Evolutionary conservation across 2,329 filamentous ascomycete species (phyloP).

Genomic region (Ceratocystis huliohia): DNA sequence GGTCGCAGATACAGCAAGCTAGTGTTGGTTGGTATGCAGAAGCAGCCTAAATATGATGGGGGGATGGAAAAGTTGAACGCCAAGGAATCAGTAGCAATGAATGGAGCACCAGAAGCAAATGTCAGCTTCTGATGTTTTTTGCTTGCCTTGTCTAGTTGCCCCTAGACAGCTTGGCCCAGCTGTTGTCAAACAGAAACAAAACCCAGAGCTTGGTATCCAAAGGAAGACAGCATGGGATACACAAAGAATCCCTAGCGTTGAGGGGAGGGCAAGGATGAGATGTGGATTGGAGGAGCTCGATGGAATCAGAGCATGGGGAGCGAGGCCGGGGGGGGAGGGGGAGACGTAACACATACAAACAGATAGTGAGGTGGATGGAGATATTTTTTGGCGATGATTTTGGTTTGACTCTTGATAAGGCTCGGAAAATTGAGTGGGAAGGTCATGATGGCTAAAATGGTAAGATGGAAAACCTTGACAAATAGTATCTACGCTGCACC

Average conservation of each 20-base stretch:
- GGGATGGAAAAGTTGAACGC: neutral
- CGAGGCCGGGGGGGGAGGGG: neutral
- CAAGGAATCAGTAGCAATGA: constrained; percentile 6
- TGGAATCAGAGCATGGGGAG: constrained; percentile 6
- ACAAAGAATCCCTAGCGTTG: constrained; percentile 7
- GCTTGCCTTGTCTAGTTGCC: neutral
- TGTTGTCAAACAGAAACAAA: neutral
- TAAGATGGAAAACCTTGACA: neutral
- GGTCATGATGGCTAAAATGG: neutral
- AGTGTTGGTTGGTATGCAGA: neutral
- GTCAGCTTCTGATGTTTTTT: constrained; percentile 2
- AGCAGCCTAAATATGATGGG: constrained; percentile 3
- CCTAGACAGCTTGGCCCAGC: neutral
- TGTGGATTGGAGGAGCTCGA: neutral
- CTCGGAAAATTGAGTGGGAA: neutral
- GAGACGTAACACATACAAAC: constrained; percentile 6
- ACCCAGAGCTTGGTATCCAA: neutral
- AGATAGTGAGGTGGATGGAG: neutral
- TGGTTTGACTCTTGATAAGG: neutral
- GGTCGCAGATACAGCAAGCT: neutral
- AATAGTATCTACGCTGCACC: neutral
- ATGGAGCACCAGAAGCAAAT: neutral
- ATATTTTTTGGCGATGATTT: neutral
- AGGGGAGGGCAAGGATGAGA: neutral
- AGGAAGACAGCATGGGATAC: constrained; percentile 5